Evolutionary conservation across 2,329 filamentous ascomycete species (phyloP).

Genomic region (Seiridium cupressi): DNA sequence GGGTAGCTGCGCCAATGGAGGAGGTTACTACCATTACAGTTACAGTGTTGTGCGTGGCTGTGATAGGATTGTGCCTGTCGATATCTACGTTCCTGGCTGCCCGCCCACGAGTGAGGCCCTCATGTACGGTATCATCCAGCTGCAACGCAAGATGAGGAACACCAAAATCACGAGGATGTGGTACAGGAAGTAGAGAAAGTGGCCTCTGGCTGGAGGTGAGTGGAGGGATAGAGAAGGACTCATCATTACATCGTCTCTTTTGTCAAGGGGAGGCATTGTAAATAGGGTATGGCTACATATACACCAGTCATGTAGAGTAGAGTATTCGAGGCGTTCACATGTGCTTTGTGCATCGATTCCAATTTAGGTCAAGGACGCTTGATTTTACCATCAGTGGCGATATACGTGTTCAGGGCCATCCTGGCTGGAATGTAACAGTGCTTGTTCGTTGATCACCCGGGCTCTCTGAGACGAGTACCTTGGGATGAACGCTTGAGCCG

Average conservation of each 20-base stretch:
- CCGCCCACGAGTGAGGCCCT: conserved; percentile 60
- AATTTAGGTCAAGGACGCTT: not conserved
- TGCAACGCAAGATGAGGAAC: conserved; percentile 73
- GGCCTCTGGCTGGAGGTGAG: not conserved
- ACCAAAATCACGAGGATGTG: conserved; percentile 55
- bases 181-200: conserved; percentile 50
- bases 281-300: conserved; percentile 5
- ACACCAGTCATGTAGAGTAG: conserved; percentile 6
- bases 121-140: conserved; percentile 70
- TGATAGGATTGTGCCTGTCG: conserved; percentile 75
- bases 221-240: not conserved
- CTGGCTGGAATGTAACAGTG: not conserved
- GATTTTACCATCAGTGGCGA: too few species aligned
- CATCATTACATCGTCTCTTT: conserved; percentile 3
- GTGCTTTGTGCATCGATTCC: not conserved
- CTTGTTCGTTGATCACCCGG: too few species aligned
- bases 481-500: too few species aligned
- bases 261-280: conserved; percentile 7
- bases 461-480: too few species aligned
- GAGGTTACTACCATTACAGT: conserved; percentile 85
- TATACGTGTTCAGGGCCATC: not conserved
- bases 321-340: not conserved
- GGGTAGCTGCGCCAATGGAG: conserved; percentile 82
- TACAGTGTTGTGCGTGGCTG: conserved; percentile 75
- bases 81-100: conserved; percentile 78